phyloP scores from a whole-genome alignment of 306 rosid species.

The Ormosia semicastrata region DNA sequence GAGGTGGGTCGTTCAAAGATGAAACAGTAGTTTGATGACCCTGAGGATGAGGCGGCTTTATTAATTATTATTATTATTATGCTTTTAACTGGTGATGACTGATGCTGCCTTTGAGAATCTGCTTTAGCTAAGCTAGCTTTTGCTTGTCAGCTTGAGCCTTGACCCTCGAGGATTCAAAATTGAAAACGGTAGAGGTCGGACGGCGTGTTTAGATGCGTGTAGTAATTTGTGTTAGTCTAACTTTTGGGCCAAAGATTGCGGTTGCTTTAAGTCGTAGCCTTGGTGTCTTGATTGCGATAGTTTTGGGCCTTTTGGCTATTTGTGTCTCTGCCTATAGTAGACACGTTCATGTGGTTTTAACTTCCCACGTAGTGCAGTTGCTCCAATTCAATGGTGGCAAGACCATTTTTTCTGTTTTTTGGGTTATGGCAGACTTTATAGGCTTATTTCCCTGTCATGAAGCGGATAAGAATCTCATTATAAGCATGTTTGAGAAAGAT shows the following conservation, averaged over 20 bases:
- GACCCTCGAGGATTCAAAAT: background rate
- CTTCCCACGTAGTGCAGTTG: constrained; percentile 18
- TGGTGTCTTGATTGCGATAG: too few relatives aligned
- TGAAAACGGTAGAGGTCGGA: background rate
- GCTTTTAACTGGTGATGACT: background rate
- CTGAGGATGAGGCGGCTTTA: background rate
- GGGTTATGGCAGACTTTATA: background rate
- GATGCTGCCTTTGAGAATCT: constrained; percentile 4
- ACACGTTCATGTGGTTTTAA: constrained; percentile 11
- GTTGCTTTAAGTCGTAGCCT: constrained; percentile 24
- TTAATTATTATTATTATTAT: background rate
- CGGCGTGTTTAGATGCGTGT: constrained; percentile 39
- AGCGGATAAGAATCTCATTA: background rate
- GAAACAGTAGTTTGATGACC: background rate
- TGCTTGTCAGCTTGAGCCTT: background rate
- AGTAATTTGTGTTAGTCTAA: background rate
- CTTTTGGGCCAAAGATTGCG: background rate
- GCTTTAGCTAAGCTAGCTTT: background rate
- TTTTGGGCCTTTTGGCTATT: background rate
- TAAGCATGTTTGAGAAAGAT: too few relatives aligned
- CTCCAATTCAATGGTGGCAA: background rate
- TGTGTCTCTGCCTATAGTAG: background rate
- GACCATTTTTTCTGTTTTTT: background rate
- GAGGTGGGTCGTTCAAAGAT: background rate
- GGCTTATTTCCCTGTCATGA: background rate